phyloP scores from a whole-genome alignment of 208 protist species.

The Herpetomonas tarakana region DNA sequence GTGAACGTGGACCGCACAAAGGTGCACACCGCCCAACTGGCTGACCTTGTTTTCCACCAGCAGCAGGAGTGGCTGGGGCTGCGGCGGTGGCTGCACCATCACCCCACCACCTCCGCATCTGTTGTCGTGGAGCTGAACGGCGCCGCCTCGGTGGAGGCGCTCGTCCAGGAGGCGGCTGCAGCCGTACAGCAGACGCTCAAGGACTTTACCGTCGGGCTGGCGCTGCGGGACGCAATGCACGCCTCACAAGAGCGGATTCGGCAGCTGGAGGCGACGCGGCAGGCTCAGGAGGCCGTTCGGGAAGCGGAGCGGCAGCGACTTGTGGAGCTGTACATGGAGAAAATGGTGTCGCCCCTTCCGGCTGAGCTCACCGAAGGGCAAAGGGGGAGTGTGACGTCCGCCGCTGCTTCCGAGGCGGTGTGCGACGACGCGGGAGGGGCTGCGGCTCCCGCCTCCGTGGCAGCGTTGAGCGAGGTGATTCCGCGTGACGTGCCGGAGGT shows the following conservation, averaged over 20 bases:
- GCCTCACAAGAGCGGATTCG: slow-evolving; percentile 33
- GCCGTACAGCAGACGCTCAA: slow-evolving; percentile 25
- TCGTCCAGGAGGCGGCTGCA: slow-evolving; percentile 27
- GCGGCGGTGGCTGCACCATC: slow-evolving; percentile 38
- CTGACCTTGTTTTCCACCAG: slow-evolving; percentile 66
- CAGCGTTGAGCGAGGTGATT: slow-evolving; percentile 9
- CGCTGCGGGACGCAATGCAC: slow-evolving; percentile 31
- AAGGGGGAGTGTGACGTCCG: too few relatives aligned
- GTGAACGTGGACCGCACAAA: slow-evolving; percentile 60
- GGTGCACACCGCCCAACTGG: slow-evolving; percentile 57
- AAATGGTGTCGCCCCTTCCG: slow-evolving; percentile 51
- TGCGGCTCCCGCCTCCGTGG: neutral
- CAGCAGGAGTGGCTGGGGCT: slow-evolving; percentile 45
- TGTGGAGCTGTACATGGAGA: slow-evolving; percentile 61
- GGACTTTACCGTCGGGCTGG: slow-evolving; percentile 27
- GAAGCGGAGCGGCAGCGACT: slow-evolving; percentile 73
- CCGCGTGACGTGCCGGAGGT: slow-evolving; percentile 29
- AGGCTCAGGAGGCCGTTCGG: slow-evolving; percentile 35
- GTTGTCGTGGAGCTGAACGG: slow-evolving; percentile 66
- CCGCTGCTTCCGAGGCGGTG: neutral
- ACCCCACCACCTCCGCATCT: slow-evolving; percentile 14
- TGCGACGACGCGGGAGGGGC: neutral
- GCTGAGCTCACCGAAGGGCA: slow-evolving; percentile 28
- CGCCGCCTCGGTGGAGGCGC: slow-evolving; percentile 26
- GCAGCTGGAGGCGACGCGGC: slow-evolving; percentile 30